Base-by-base conservation (phyloP, 1,139 yeast species). In the Kurtzmaniella natalensis region DNA sequence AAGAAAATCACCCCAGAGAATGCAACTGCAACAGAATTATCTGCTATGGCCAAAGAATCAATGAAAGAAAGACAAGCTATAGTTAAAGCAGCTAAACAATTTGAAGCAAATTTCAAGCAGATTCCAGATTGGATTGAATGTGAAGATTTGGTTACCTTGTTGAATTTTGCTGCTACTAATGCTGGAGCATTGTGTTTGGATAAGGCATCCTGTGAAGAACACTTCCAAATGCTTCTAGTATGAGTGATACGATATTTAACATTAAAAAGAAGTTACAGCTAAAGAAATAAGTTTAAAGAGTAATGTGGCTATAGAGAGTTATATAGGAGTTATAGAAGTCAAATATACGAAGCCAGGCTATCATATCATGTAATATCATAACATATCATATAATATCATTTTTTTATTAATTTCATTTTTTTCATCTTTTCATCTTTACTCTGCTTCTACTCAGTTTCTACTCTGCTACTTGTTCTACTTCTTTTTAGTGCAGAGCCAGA, bases 81-180 rank as follows among this genome's bases (percentile, higher is more conserved):
- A 10, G 42, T 48, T 7, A 45, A 48, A 20, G 39, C 47, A 18
- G 48, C 48, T 27, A 48, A 44, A 35, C 42, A 34, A 19, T 40
- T 46, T 18, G 69, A 62, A 37, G 41, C 38, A 31, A 57, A 55
- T 28, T 42, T 64, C 18, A 38, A 43, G 2, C 21, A 37, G 7
- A 58, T 62, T 37, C 50, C 57, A 16, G 41, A 41, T 19, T 31
- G 29, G 5, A 46, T 40, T 27, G 43, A 40, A 1, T 34, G 46
- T 7, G 31, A 40, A 4, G 50, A 42, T 37, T 43, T 63, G 16
- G 48, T 60, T 11, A 43, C 45, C 9, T 43, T 45, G 9, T 38
- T 62, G 29, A 64, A 63, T 40, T 59, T 59, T 47, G 38, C 64
- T 17, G 44, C 51, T 5, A 60, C 59, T 33, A 51, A 61, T 36